Base-by-base conservation (phyloP, 129 eudicot genomes). In the Oenanthe sinensis region DNA sequence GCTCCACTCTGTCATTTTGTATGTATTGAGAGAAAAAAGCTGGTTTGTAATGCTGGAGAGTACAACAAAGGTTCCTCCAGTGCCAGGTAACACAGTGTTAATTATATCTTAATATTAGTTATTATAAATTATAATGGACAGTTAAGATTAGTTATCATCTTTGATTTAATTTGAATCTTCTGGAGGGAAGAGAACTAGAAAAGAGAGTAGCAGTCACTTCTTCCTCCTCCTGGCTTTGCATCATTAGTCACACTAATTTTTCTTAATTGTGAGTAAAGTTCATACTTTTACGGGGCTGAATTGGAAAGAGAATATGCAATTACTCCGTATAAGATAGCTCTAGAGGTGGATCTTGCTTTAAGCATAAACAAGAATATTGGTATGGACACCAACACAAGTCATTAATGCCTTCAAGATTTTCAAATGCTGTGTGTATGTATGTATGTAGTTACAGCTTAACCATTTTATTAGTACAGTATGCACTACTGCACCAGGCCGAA, bases 1-100 rank as follows among this genome's bases (percentile, higher is more conserved):
- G 85, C 87, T 88, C 84, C 87, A 84, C 76, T 67, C 87, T 86
- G 86, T 86, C 88, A 84, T 79, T 80, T 82, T 49, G 74, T 48
- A 72, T 49, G 76, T 79, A 24, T 46, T 74, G 77, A 33, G 77
- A 45, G 39, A 8, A 67, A 30, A 67, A 30, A n/a, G 15, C 33
- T 58, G 30, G 76, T 19, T 72, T 22, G 76, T 47, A 72, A 42
- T 20, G 76, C 76, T 20, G 52, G 54, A 43, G 55, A 26, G 26
- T 67, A 67, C 77, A 74, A 45, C 77, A 45, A 74, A 45, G 77
- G 19, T 45, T 71, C 22, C 55, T 73, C 76, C 33, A 72, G 76
- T 36, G 74, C 24, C 24, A 69, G 74, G n/a, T 68, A 13, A 68
- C 43, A 68, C 15, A 36, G 42, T 33, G 43, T 8, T 43, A 43